These are phyloP conservation scores for Gastrodia elata DNA, from an alignment of 106 monocot species.

Conservation along the genomic window DNA sequence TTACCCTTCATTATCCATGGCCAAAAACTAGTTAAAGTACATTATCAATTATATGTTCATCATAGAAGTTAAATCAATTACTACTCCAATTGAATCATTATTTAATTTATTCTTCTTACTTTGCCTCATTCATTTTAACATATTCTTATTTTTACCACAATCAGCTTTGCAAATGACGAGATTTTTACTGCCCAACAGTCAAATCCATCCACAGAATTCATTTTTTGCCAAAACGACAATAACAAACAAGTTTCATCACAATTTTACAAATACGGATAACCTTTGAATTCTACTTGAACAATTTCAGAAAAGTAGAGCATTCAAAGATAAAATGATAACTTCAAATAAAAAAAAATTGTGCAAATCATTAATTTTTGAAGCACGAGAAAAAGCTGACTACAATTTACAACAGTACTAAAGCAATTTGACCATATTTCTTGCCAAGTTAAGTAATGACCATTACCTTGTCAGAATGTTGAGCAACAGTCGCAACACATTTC, in stretches of 20 bases:
- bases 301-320: not conserved
- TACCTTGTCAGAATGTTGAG: conserved; percentile 82
- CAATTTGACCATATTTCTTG: not conserved
- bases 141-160: not conserved
- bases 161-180: not conserved
- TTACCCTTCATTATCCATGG: not conserved
- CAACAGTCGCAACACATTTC: conserved; percentile 60
- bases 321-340: not conserved
- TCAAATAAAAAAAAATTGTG: not conserved
- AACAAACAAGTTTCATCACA: no score
- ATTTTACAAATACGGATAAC: not conserved
- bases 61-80: not conserved
- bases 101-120: not conserved
- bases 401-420: not conserved
- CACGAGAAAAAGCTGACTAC: not conserved
- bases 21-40: not conserved
- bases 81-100: not conserved
- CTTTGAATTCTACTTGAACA: not conserved
- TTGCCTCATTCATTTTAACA: not conserved
- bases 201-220: not conserved
- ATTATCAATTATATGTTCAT: not conserved
- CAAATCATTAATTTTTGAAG: not conserved
- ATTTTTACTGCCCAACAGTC: not conserved
- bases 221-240: no score
- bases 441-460: not conserved